Base-by-base conservation (phyloP, 495 filamentous ascomycete genomes). In the Hyaloscypha hepaticicola region DNA sequence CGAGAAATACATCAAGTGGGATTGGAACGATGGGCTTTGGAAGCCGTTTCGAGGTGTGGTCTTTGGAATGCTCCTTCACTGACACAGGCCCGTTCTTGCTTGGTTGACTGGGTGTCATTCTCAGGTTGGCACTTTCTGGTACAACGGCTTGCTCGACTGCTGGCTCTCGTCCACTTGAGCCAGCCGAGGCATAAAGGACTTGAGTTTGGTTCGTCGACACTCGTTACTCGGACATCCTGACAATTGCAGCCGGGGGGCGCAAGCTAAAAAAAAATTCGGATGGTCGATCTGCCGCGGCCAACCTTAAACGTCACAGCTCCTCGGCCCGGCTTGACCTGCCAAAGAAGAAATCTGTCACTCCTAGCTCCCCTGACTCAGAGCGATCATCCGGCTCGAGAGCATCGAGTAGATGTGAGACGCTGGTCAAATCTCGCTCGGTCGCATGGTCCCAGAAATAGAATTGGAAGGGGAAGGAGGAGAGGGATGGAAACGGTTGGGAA, bases 381-480 rank as follows among this genome's bases (percentile, higher is more conserved):
- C 31, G 31, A 58, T 11, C 33, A 34, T 38, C 19, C 55, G 19
- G 8, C 5, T 7, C 5, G n/a, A n/a, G 24, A 4, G 53, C 24
- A 50, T 26, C 45, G 26, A 26, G 45, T 50, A n/a, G 48, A 61
- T 26, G 29, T 48, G 59, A 53, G 59, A 61, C 59, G 49, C 59
- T 61, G 59, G 59, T 61, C 59, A 53, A 12, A 12, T 31, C 33
- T 61, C 29, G 45, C n/a, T 53, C 26, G n/a, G 38, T 25, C 45
- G n/a, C 27, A 7, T 24, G 7, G 58, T 64, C 16, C 63, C 63
- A n/a, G 41, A 28, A 60, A 65, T 59, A 56, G 58, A 55, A 34
- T 45, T 25, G 38, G 38, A 45, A 14, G 50, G 50, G 4, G 7
- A 25, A 21, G 50, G 38, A 16, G n/a, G n/a, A n/a, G n/a, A 45